A percentile compares a stretch with the other conserved stretches of the same genome.
Conservation (phyloP, 257 asterid species). For the Lycium ferocissimum region DNA sequence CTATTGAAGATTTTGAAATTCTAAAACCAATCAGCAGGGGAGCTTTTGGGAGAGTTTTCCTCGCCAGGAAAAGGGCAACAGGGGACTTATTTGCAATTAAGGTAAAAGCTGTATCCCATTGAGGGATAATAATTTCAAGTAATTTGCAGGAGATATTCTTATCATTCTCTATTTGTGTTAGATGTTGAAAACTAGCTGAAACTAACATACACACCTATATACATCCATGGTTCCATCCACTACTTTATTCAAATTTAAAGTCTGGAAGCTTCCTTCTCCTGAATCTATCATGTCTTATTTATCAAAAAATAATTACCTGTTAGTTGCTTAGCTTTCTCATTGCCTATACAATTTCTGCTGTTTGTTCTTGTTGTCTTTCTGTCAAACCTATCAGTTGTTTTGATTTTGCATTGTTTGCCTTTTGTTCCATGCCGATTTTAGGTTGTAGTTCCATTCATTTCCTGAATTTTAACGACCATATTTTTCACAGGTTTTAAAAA, state of each 20-base stretch:
- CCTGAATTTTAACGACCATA: conserved; percentile 20
- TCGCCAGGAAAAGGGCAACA: conserved; percentile 93
- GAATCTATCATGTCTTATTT: not conserved
- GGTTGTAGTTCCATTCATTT: not conserved
- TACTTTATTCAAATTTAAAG: conserved; percentile 2
- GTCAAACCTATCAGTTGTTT: not conserved
- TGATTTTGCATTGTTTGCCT: not conserved
- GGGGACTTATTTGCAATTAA: conserved; percentile 98
- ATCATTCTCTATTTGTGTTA: not conserved
- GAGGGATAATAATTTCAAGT: conserved; percentile 18
- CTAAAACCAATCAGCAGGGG: conserved; percentile 99
- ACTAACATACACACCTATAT: conserved; percentile 7
- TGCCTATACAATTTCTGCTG: not conserved
- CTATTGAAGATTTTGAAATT: conserved; percentile 98
- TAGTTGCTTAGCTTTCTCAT: not conserved
- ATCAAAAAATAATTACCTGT: not conserved
- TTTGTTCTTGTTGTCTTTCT: conserved; percentile 1
- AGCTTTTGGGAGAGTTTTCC: conserved; percentile 95
- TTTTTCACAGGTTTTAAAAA: conserved; percentile 79
- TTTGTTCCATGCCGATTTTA: not conserved
- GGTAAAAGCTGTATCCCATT: conserved; percentile 52
- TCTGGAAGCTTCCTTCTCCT: not conserved
- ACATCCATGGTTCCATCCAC: not conserved
- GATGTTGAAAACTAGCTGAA: conserved; percentile 5
- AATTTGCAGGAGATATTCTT: conserved; percentile 23